Evolutionary conservation across 129 eudicot genomes (phyloP).

Genomic region (Flaveria trinervia): DNA sequence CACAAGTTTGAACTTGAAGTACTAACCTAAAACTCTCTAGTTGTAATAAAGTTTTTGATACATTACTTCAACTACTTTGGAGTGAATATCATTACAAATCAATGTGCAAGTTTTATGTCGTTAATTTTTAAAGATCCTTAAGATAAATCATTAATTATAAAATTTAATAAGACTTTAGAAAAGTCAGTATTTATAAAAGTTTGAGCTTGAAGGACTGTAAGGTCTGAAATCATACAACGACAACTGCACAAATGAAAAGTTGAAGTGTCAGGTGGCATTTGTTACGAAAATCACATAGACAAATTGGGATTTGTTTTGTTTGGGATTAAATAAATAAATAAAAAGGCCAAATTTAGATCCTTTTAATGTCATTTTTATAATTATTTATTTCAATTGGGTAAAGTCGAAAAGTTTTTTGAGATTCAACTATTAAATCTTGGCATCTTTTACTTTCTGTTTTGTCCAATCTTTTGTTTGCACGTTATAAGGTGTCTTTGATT

Average conservation of each 20-base stretch:
- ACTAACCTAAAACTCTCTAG: no score
- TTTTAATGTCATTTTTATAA: slow-evolving; percentile 16
- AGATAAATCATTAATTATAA: neutral
- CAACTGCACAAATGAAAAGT: slow-evolving; percentile 30
- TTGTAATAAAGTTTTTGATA: no score
- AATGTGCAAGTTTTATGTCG: no score
- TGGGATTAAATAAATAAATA: slow-evolving; percentile 24
- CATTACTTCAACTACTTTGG: no score
- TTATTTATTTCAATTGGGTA: slow-evolving; percentile 2
- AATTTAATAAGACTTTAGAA: neutral
- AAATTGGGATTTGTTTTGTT: slow-evolving; percentile 39
- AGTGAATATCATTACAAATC: neutral
- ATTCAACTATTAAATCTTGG: slow-evolving; percentile 19
- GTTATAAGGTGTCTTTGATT: neutral
- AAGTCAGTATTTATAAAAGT: slow-evolving; percentile 25
- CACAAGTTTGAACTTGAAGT: no score
- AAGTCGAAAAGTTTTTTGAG: slow-evolving; percentile 20
- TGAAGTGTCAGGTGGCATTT: slow-evolving; percentile 26
- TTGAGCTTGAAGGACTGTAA: slow-evolving; percentile 31
- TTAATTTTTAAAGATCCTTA: no score
- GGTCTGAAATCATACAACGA: slow-evolving; percentile 28
- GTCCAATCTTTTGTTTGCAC: slow-evolving; percentile 29
- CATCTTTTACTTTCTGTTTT: slow-evolving; percentile 33
- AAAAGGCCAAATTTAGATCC: slow-evolving; percentile 30
- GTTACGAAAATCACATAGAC: slow-evolving; percentile 23